Conservation (phyloP, 2,329 filamentous ascomycete species). For the Cercospora sp. region DNA sequence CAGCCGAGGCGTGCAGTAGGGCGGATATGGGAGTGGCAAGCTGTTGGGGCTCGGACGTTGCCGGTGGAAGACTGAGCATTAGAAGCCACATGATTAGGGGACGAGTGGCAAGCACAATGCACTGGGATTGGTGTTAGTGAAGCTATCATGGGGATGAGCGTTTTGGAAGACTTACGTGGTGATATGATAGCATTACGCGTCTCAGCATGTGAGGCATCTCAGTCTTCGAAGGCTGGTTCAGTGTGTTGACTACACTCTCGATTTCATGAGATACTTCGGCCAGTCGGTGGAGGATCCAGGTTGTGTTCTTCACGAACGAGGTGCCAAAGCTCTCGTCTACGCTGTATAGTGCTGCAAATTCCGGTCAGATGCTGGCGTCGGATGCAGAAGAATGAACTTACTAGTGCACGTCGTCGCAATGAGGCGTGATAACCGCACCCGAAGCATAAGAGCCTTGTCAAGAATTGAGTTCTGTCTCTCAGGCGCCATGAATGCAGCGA, state of each 20-base stretch:
- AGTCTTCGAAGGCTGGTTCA: conserved; percentile 7
- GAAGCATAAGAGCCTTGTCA: conserved; percentile 17
- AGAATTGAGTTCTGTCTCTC: conserved; percentile 9
- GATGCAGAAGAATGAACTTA: neutral
- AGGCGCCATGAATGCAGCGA: conserved; percentile 41
- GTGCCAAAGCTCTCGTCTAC: conserved; percentile 13
- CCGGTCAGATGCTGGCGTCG: neutral
- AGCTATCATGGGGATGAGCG: neutral
- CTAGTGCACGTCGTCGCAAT: conserved; percentile 18
- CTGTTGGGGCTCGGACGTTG: conserved; percentile 15
- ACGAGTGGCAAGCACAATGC: conserved; percentile 36
- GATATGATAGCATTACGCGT: conserved; percentile 20
- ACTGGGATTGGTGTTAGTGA: neutral
- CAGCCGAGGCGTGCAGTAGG: conserved; percentile 14
- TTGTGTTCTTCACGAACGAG: conserved; percentile 21
- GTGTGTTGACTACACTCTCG: conserved; percentile 15
- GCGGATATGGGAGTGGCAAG: conserved; percentile 19
- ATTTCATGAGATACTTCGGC: conserved; percentile 30
- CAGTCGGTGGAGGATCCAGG: conserved; percentile 28
- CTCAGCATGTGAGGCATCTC: conserved; percentile 17
- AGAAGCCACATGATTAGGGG: conserved; percentile 33
- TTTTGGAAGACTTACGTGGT: conserved; percentile 5
- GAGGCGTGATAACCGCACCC: conserved; percentile 13
- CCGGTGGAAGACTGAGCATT: conserved; percentile 15
- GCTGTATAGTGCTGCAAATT: conserved; percentile 2